Evolutionary conservation across 306 rosid species (phyloP).

Genomic region (Medicago lupulina): DNA sequence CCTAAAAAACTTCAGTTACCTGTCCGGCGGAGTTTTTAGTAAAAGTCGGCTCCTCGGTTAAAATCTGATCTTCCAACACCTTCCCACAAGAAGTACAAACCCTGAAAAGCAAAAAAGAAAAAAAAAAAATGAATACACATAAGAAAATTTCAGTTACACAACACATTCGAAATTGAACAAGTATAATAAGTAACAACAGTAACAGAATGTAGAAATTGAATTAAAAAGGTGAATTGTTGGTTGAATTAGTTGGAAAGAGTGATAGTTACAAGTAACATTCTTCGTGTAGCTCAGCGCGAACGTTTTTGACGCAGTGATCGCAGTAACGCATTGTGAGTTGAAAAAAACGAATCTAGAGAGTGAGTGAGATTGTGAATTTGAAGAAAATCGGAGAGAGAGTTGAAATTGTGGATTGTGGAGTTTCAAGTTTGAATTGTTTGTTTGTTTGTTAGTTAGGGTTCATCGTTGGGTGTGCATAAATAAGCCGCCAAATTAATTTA

Average conservation of each 20-base stretch:
- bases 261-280: slow-evolving; percentile 43
- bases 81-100: slow-evolving; percentile 40
- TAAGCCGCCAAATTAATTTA: slow-evolving; percentile 5
- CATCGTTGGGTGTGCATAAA: not conserved
- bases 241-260: not conserved
- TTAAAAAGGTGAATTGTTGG: not conserved
- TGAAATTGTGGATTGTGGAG: not conserved
- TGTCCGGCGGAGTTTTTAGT: slow-evolving; percentile 29
- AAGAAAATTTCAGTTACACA: not conserved
- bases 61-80: slow-evolving; percentile 40
- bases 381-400: not conserved
- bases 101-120: slow-evolving; percentile 20
- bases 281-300: not conserved
- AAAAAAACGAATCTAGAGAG: not conserved
- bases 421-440: slow-evolving; percentile 1
- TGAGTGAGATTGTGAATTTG: not conserved
- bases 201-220: not conserved
- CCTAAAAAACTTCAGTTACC: slow-evolving; percentile 27
- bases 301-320: slow-evolving; percentile 33
- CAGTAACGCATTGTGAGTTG: slow-evolving; percentile 37
- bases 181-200: not conserved
- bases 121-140: not conserved
- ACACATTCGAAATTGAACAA: slow-evolving; percentile 9
- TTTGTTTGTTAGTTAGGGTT: slow-evolving; percentile 26
- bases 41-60: slow-evolving; percentile 36